These are phyloP conservation scores for Angophora floribunda DNA, from an alignment of 345 rosid genomes.

Conservation along the genomic window DNA sequence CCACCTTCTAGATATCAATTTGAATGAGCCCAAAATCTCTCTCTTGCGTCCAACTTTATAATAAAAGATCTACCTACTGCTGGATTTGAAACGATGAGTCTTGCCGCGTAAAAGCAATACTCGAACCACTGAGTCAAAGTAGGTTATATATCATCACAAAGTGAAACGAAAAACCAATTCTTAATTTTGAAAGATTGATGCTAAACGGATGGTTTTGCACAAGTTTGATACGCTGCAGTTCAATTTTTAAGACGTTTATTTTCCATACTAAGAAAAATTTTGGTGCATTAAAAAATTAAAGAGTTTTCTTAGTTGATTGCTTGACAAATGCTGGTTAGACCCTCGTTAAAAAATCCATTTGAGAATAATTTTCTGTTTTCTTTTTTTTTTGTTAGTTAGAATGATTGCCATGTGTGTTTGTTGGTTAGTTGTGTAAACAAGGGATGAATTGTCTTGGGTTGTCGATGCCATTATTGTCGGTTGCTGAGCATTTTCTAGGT, in stretches of 20 bases:
- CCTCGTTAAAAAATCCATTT: background rate
- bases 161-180: too few relatives aligned
- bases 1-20: background rate
- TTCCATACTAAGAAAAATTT: background rate
- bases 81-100: too few relatives aligned
- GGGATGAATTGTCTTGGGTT: background rate
- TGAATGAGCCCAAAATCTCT: background rate
- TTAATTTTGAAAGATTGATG: too few relatives aligned
- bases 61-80: too few relatives aligned
- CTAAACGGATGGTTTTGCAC: too few relatives aligned
- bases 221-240: too few relatives aligned
- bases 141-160: too few relatives aligned
- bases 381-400: background rate
- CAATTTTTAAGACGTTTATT: too few relatives aligned
- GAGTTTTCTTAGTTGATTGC: background rate
- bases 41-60: background rate
- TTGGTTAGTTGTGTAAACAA: background rate
- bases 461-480: background rate
- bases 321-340: background rate
- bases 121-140: too few relatives aligned
- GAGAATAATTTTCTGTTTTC: background rate
- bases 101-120: too few relatives aligned
- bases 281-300: too few relatives aligned
- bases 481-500: background rate
- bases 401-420: background rate